Evolutionary conservation across 257 asterid genomes (phyloP).

Genomic region (Fraxinus americana): DNA sequence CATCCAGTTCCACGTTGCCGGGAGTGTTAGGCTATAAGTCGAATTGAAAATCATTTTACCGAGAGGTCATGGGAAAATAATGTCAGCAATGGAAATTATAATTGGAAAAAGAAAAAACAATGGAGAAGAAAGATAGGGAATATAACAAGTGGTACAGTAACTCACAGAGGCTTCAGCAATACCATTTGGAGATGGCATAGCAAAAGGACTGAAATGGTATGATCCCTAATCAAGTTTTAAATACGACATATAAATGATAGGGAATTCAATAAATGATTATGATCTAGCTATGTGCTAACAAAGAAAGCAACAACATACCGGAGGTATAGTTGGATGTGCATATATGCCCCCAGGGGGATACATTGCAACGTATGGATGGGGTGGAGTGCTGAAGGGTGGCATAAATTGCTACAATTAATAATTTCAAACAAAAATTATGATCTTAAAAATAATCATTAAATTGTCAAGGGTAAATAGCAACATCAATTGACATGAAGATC

Average conservation of each 20-base stretch:
- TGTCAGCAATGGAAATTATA: slow-evolving; percentile 1
- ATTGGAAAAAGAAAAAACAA: not conserved
- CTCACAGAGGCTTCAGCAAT: slow-evolving; percentile 82
- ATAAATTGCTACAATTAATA: slow-evolving; percentile 70
- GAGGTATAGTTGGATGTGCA: slow-evolving; percentile 93
- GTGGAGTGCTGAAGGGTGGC: slow-evolving; percentile 97
- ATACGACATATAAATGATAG: slow-evolving; percentile 21
- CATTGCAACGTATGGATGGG: slow-evolving; percentile 97
- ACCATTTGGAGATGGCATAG: slow-evolving; percentile 89
- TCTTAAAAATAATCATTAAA: slow-evolving; percentile 9
- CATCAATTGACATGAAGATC: not conserved
- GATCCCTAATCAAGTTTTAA: slow-evolving; percentile 53
- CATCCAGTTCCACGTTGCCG: slow-evolving; percentile 68
- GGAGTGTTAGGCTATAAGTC: slow-evolving; percentile 58
- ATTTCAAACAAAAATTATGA: slow-evolving; percentile 9
- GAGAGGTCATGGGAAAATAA: not conserved
- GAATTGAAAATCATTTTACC: not conserved
- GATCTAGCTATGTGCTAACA: slow-evolving; percentile 15
- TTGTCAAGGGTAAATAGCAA: not conserved
- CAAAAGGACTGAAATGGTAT: slow-evolving; percentile 60
- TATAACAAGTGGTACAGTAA: slow-evolving; percentile 18
- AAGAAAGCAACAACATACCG: slow-evolving; percentile 48
- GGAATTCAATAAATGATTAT: slow-evolving; percentile 9
- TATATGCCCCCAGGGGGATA: slow-evolving; percentile 92
- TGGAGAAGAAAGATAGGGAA: not conserved